A percentile compares a stretch with the other conserved stretches of the same genome.
Conservation (phyloP, 768 basidiomycete genomes). For the Lyophyllum shimeji region DNA sequence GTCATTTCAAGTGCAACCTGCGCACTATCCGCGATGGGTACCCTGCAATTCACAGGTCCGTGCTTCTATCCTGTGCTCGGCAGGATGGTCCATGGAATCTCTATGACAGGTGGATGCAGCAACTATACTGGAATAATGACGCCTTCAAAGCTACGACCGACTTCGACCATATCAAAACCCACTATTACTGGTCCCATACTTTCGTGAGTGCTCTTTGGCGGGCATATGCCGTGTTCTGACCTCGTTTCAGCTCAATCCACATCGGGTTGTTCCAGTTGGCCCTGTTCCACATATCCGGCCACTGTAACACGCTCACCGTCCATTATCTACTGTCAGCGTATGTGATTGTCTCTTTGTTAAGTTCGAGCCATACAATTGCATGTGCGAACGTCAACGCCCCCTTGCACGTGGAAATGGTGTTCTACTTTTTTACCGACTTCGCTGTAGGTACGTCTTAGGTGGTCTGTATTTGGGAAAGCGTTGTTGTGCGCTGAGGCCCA, state of each 20-base stretch:
- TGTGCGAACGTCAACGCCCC: not conserved
- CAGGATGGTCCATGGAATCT: not conserved
- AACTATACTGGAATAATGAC: slow-evolving; percentile 85
- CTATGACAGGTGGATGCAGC: slow-evolving; percentile 65
- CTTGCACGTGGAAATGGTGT: not conserved
- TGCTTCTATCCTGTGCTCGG: not conserved
- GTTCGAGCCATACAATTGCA: not conserved
- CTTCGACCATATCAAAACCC: slow-evolving; percentile 84
- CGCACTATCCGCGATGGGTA: slow-evolving; percentile 84
- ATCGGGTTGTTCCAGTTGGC: slow-evolving; percentile 70
- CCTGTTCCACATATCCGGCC: slow-evolving; percentile 69
- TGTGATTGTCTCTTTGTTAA: not conserved
- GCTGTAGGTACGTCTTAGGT: too few species aligned
- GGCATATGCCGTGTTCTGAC: too few species aligned
- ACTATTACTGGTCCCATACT: slow-evolving; percentile 66
- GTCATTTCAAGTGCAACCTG: slow-evolving; percentile 93
- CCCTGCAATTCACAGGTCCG: slow-evolving; percentile 72
- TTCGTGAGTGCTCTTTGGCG: slow-evolving; percentile 26
- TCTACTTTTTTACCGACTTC: too few species aligned
- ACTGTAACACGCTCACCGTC: slow-evolving; percentile 28
- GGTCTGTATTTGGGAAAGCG: too few species aligned
- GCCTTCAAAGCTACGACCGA: slow-evolving; percentile 87
- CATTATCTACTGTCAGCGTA: not conserved
- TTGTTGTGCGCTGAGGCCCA: too few species aligned
- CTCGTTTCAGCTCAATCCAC: slow-evolving; percentile 63